Evolutionary conservation across 1,284 basidiomycete species (phyloP).

Genomic region (Cryptococcus sp.): DNA sequence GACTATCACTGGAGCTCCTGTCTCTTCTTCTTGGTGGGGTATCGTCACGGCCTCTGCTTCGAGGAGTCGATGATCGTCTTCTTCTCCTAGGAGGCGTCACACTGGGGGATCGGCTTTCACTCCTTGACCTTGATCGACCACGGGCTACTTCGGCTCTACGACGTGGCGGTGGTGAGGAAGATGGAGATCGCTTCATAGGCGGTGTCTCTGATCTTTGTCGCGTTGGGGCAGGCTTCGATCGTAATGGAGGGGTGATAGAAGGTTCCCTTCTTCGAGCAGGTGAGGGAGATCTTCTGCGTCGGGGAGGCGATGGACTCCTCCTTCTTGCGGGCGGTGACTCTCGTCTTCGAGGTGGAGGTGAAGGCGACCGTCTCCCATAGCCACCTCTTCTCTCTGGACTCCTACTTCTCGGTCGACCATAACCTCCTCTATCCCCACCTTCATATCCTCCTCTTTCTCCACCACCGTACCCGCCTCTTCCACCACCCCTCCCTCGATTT

Average conservation of each 20-base stretch:
- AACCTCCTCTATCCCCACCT: constrained; percentile 2
- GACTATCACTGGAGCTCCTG: constrained; percentile 1
- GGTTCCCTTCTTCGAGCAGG: neutral
- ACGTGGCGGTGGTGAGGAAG: constrained; percentile 11
- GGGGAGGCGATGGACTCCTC: constrained; percentile 15
- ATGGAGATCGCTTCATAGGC: constrained; percentile 6
- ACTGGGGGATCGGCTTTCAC: constrained; percentile 5
- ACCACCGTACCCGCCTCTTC: constrained; percentile 4
- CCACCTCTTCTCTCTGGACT: neutral
- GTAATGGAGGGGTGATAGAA: neutral
- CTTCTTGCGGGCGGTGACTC: constrained; percentile 9
- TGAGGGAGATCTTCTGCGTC: neutral
- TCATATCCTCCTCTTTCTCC: constrained; percentile 1
- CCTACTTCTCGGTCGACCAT: constrained; percentile 3
- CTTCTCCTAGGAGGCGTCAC: constrained; percentile 2
- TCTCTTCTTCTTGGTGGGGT: constrained; percentile 4
- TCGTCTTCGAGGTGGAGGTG: constrained; percentile 13
- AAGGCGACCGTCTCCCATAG: constrained; percentile 5
- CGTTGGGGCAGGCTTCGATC: neutral
- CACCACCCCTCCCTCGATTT: constrained; percentile 16
- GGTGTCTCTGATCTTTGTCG: constrained; percentile 6
- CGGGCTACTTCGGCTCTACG: constrained; percentile 1
- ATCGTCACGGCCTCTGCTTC: neutral
- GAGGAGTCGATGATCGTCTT: neutral
- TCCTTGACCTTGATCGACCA: neutral